Evolutionary conservation across 2,329 filamentous ascomycete genomes (phyloP).

Genomic region (Purpureocillium lavendulum): DNA sequence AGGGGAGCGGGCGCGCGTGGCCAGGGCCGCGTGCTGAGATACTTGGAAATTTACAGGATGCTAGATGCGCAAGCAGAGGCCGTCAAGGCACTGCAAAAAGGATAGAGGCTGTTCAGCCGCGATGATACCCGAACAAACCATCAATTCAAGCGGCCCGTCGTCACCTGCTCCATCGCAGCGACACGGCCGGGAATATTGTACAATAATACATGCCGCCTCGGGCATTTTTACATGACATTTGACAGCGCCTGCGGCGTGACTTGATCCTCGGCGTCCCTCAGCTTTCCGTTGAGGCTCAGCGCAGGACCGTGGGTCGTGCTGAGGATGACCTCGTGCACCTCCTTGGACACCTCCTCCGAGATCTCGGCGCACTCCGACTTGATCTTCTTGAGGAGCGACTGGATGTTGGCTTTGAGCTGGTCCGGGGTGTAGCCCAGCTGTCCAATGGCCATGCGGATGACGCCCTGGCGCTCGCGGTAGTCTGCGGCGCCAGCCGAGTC

Average conservation of each 20-base stretch:
- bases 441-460: constrained; percentile 82
- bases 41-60: constrained; percentile 43
- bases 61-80: constrained; percentile 45
- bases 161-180: not conserved
- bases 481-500: constrained; percentile 78
- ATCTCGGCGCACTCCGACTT: constrained; percentile 73
- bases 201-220: constrained; percentile 21
- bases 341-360: constrained; percentile 40
- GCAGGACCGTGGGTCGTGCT: constrained; percentile 83
- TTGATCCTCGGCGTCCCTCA: constrained; percentile 52
- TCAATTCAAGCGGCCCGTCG: not conserved
- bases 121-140: constrained; percentile 20
- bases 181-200: constrained; percentile 27
- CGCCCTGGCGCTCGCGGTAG: constrained; percentile 79
- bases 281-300: constrained; percentile 76
- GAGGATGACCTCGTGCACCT: constrained; percentile 58
- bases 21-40: constrained; percentile 38
- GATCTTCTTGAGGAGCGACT: constrained; percentile 63
- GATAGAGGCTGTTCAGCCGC: constrained; percentile 13
- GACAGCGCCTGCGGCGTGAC: constrained; percentile 45
- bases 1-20: constrained; percentile 33
- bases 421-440: constrained; percentile 85
- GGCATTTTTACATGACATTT: constrained; percentile 39
- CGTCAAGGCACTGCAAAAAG: constrained; percentile 36
- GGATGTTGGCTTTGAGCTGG: constrained; percentile 77